Base-by-base conservation (phyloP, 2,329 filamentous ascomycete species). In the Aspergillus sp. region DNA sequence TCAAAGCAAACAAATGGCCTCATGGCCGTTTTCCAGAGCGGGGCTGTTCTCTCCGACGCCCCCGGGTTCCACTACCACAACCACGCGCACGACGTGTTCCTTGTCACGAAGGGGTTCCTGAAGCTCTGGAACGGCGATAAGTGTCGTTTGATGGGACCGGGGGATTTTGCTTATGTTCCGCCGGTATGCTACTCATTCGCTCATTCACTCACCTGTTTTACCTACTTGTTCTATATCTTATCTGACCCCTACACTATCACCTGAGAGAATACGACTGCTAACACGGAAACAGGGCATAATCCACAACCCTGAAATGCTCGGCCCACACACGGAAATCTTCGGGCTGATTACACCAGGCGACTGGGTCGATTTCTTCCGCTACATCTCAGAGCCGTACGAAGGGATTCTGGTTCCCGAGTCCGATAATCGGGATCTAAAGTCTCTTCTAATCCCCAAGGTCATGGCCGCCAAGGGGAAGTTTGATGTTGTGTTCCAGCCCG, bases 281-380 rank as follows among this genome's bases (percentile, higher is more conserved):
- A 31, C 9, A 31, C 27, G 8, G 6, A 14, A 25, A 33, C 45
- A 47, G 45, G 45, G 25, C 45, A 73, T 81, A 8, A 73, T 85
- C 46, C 84, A 86, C 65, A 83, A 84, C 62, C 83, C 83, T 4
- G 79, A 84, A 55, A 73, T 83, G 25, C 71, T 83, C 1, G 82
- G 82, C 1, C 76, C 81, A 0, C 81, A 85, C 60, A 82, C 82
- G 2, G 84, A 86, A 60, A 78, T 78, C 19, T 70, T 82, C 1
- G 82, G 83, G 14, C 68, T 86, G 3, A 80, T 86, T 27, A 81
- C 81, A 0, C 83, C 83, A 0, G 83, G 82, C 5, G 82, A 83
- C 64, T 86, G 83, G 84, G 74, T 84, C 27, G 82, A 86, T 62
- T 86, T 86, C 73, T 86, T 86, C 73, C 78, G 83, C 50, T 81